A percentile compares a stretch with the other conserved stretches of the same genome.
phyloP scores from a whole-genome alignment of 2,329 filamentous ascomycete species.

The Arthrobotrys sinensis region DNA sequence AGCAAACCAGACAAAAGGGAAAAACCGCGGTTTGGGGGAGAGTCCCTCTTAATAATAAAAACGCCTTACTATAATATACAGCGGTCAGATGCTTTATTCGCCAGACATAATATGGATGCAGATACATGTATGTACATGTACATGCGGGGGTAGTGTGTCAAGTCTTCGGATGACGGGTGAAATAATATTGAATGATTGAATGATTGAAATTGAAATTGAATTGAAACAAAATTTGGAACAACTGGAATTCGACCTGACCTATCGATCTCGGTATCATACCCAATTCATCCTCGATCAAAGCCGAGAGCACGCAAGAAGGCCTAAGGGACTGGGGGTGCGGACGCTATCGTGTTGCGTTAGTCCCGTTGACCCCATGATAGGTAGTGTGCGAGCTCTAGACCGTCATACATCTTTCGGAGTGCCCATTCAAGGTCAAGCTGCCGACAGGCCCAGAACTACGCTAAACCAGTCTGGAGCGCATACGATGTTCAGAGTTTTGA shows the following conservation, averaged over 20 bases:
- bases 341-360: constrained; percentile 59
- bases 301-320: constrained; percentile 29
- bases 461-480: constrained; percentile 13
- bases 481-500: constrained; percentile 16
- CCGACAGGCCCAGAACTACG: constrained; percentile 39
- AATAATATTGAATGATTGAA: constrained; percentile 2
- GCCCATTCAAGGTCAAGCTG: constrained; percentile 51
- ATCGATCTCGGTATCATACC: constrained; percentile 34
- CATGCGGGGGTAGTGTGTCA: neutral
- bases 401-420: constrained; percentile 37
- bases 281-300: constrained; percentile 25
- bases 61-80: constrained; percentile 28
- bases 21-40: constrained; percentile 30
- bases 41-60: constrained; percentile 30
- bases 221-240: neutral
- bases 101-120: neutral
- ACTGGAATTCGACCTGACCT: neutral
- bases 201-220: constrained; percentile 15
- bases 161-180: constrained; percentile 27
- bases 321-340: constrained; percentile 45
- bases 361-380: constrained; percentile 54
- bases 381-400: constrained; percentile 56
- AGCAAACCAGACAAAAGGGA: constrained; percentile 27
- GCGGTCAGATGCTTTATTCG: constrained; percentile 24
- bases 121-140: neutral